Base-by-base conservation (phyloP, 345 rosid genomes). In the Aquilaria sinensis region DNA sequence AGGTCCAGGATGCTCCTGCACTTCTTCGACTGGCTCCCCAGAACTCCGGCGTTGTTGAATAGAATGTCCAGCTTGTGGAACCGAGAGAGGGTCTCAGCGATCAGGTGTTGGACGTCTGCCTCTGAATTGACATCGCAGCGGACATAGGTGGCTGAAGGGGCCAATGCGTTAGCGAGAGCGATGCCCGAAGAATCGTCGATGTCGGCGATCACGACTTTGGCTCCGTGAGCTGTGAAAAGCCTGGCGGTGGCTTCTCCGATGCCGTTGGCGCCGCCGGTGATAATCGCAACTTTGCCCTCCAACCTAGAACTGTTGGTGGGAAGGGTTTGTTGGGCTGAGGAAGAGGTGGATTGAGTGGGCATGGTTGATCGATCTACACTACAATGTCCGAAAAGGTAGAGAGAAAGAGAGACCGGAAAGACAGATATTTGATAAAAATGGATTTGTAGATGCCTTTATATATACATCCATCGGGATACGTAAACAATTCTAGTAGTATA, bases 251-350 rank as follows among this genome's bases (percentile, higher is more conserved):
- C 89, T 71, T 85, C 93, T 43, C 96, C 96, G 10, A 92, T 92
- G 10, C 98, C 98, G 12, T 81, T 77, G 0, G 90, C 96, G 0
- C 96, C 96, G 10, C 96, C 98, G 1, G 98, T 92, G 15, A 89
- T 74, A 12, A 92, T 74, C 0, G 90, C 88, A 31, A 92, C 71
- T 72, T 81, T 92, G 1, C 96, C 98, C 41, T 87, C 96, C 83
- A 92, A 59, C 70, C 98, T 92, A 23, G 23, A 23, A 23, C 23
- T 23, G 23, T 23, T 23, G 23, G 23, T 23, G 23, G 23, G 23
- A 23, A 23, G 23, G 23, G 23, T 23, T 23, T 23, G 23, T 23
- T 23, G 23, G 23, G 23, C 1, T 23, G 23, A 23, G 23, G 23
- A 23, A 23, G 23, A 23, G 23, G 23, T 23, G 23, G 23, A 23